Evolutionary conservation across 2,329 filamentous ascomycete genomes (phyloP).

Genomic region (Didymella arachidicola): DNA sequence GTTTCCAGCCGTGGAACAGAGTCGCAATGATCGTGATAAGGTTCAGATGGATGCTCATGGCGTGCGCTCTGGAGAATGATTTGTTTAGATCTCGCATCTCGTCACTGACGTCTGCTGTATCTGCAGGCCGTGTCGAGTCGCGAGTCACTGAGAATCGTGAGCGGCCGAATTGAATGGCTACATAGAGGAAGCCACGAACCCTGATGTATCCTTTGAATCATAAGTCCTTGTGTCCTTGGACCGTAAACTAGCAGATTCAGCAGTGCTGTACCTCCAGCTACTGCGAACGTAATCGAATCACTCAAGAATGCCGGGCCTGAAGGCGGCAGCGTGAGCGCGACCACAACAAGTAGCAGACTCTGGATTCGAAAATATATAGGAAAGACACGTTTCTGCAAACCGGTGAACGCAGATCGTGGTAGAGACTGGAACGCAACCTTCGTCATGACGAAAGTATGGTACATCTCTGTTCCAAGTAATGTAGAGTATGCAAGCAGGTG

Average conservation of each 20-base stretch:
- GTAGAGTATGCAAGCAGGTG: slow-evolving; percentile 53
- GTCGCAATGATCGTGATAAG: slow-evolving; percentile 48
- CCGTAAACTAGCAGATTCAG: slow-evolving; percentile 51
- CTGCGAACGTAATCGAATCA: slow-evolving; percentile 37
- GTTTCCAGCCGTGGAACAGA: slow-evolving; percentile 37
- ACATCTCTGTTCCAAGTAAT: slow-evolving; percentile 52
- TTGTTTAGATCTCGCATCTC: slow-evolving; percentile 42
- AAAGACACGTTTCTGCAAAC: slow-evolving; percentile 52
- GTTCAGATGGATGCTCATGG: slow-evolving; percentile 56
- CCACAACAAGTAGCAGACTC: slow-evolving; percentile 46
- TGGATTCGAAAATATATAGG: slow-evolving; percentile 53
- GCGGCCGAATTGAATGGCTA: neutral
- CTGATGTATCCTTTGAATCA: slow-evolving; percentile 47
- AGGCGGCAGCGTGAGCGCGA: slow-evolving; percentile 47
- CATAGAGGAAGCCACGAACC: slow-evolving; percentile 22
- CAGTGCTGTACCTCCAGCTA: slow-evolving; percentile 42
- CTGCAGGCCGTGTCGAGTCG: slow-evolving; percentile 19
- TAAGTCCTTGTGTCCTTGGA: slow-evolving; percentile 44
- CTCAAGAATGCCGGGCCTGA: slow-evolving; percentile 42
- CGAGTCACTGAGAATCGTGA: slow-evolving; percentile 27
- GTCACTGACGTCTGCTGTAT: slow-evolving; percentile 10
- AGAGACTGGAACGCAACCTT: slow-evolving; percentile 51
- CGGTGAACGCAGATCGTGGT: slow-evolving; percentile 50
- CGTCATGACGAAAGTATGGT: slow-evolving; percentile 53
- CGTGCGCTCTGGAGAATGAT: slow-evolving; percentile 49